Evolutionary conservation across 495 filamentous ascomycete species (phyloP), one percentile per base, ranked within the genome.

Genomic region (Penicillium taxi): DNA sequence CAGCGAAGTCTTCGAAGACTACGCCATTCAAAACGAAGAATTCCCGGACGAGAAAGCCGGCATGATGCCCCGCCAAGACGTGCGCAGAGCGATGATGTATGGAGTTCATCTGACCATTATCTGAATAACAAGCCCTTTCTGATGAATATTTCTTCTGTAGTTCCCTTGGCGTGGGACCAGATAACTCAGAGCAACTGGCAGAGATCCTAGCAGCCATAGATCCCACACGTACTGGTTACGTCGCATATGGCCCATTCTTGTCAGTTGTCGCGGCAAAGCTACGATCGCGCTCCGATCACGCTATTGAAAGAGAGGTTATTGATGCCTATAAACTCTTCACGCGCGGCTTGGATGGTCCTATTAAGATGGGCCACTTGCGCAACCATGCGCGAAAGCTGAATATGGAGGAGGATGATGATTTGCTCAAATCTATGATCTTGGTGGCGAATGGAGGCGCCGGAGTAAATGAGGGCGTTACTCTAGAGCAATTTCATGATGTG

Each of bases 381-480:
- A 69, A 83, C 50, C 78, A 96, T 36, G 89, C 90, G 35, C 77
- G 72, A 49, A 76, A 86, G 42, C 58, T 98, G 51, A 81, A 84
- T 57, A 86, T 94, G 45, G 69, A 74, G 28, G 48, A 41, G n/a
- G 78, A 94, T 20, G 72, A 71, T 12, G 75, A 84, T 14, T 48
- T 94, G 55, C 61, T 98, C 47, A 73, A 70, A 60, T 86, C 94
- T 69, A 98, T 98, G 91, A 79, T 98, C 28, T 54, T 82, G 25
- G 91, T 96, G 68, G 91, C 86, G 44, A 94, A 89, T 59, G 87
- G 82, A 1, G 86, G 84, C 3, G 75, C 66, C 5, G 81, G 82
- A 9, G 69, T 88, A 6, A 72, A 70, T 19, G 72, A 61, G 38
- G 88, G 86, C 7, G 91, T 94, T 18, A 73, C 67, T 29, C 60